Evolutionary conservation across 1,284 basidiomycete genomes (phyloP).

Genomic region (Ceratorhiza oryzae-sativae): DNA sequence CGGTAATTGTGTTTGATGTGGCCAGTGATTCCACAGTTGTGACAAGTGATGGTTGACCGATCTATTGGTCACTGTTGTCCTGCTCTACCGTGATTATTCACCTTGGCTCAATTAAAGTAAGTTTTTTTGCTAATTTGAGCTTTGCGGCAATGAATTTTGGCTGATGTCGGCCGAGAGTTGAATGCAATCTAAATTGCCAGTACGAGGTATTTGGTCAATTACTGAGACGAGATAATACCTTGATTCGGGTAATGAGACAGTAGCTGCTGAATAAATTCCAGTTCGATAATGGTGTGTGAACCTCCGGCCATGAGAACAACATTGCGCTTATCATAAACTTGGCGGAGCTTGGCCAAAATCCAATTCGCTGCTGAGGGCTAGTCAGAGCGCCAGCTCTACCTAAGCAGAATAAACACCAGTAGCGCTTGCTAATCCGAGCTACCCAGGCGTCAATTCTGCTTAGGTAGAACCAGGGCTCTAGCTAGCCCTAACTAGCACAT

Average conservation of each 20-base stretch:
- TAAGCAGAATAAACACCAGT: too few species aligned
- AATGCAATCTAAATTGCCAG: background rate
- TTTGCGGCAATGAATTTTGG: conserved; percentile 9
- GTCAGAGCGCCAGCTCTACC: too few species aligned
- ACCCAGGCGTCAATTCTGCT: too few species aligned
- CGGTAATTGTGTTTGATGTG: conserved; percentile 9
- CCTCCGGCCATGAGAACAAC: background rate
- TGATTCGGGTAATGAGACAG: conserved; percentile 12
- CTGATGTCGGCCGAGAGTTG: background rate
- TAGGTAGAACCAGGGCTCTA: too few species aligned
- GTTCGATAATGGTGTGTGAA: background rate
- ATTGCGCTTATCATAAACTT: background rate
- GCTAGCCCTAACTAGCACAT: too few species aligned
- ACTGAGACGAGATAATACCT: conserved; percentile 14
- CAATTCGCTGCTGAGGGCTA: too few species aligned
- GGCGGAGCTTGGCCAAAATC: too few species aligned
- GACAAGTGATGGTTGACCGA: conserved; percentile 1
- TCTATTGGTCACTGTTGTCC: background rate
- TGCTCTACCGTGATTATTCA: background rate
- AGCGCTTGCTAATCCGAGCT: too few species aligned
- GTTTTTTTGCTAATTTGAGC: background rate
- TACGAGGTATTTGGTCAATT: background rate
- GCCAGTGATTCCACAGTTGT: conserved; percentile 1
- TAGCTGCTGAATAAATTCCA: conserved; percentile 16
- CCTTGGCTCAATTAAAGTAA: background rate